These are phyloP conservation scores for Cyclocybe cylindracea DNA, from an alignment of 768 basidiomycete genomes.

Conservation along the genomic window DNA sequence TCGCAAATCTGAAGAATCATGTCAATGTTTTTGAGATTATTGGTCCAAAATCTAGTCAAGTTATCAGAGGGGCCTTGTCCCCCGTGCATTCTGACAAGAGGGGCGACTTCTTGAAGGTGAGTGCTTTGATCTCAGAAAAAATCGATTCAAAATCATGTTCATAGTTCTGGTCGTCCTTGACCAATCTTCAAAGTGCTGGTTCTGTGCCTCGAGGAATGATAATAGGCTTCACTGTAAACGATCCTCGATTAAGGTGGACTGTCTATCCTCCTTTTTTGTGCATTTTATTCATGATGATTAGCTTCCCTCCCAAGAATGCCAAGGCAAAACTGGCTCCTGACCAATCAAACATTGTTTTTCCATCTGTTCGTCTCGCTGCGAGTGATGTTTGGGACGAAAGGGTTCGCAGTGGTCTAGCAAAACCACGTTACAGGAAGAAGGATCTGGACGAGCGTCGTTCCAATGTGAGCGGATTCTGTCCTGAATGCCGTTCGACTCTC, in stretches of 20 bases:
- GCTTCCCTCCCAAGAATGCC: slow-evolving; percentile 84
- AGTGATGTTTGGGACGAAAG: slow-evolving; percentile 76
- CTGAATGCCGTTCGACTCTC: not conserved
- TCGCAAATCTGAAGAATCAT: slow-evolving; percentile 70
- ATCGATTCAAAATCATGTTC: not conserved
- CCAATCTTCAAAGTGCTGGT: slow-evolving; percentile 61
- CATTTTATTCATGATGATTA: slow-evolving; percentile 26
- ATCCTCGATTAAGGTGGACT: slow-evolving; percentile 82
- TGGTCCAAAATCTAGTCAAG: slow-evolving; percentile 81
- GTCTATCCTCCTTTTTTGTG: not conserved
- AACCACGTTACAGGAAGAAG: slow-evolving; percentile 75
- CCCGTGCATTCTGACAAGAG: slow-evolving; percentile 49
- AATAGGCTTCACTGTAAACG: slow-evolving; percentile 76
- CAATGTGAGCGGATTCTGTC: slow-evolving; percentile 45
- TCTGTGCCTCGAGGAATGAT: slow-evolving; percentile 75
- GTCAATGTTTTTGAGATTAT: slow-evolving; percentile 87
- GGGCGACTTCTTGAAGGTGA: slow-evolving; percentile 61
- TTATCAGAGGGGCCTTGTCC: slow-evolving; percentile 64
- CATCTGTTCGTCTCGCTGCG: slow-evolving; percentile 57
- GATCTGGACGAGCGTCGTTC: slow-evolving; percentile 84
- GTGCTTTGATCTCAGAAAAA: not conserved
- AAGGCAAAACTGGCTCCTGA: slow-evolving; percentile 35
- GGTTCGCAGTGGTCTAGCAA: slow-evolving; percentile 49
- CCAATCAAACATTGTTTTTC: slow-evolving; percentile 42
- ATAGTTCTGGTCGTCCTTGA: slow-evolving; percentile 71